Evolutionary conservation across 1,284 basidiomycete species (phyloP).

Genomic region (Moesziomyces sp.): DNA sequence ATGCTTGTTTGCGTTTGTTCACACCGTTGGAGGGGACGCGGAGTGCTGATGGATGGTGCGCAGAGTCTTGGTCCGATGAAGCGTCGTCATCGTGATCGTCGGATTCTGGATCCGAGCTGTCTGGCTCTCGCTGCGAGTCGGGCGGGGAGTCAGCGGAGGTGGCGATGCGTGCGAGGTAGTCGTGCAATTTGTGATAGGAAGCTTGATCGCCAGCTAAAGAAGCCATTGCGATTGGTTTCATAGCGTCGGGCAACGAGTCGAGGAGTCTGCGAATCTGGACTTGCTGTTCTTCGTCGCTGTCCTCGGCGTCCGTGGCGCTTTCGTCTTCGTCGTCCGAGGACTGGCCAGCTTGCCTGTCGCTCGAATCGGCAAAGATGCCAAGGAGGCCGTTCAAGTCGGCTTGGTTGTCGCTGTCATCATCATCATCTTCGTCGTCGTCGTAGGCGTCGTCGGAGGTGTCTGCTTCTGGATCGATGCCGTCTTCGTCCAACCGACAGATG

Average conservation of each 20-base stretch:
- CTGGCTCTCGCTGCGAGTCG: slow-evolving; percentile 5
- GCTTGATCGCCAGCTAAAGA: slow-evolving; percentile 23
- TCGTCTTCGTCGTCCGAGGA: slow-evolving; percentile 12
- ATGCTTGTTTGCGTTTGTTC: slow-evolving; percentile 22
- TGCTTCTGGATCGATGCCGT: slow-evolving; percentile 45
- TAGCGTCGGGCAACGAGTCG: slow-evolving; percentile 8
- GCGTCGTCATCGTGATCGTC: slow-evolving; percentile 8
- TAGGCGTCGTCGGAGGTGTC: slow-evolving; percentile 44
- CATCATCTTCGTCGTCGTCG: slow-evolving; percentile 26
- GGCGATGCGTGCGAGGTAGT: slow-evolving; percentile 21
- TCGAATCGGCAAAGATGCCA: slow-evolving; percentile 11
- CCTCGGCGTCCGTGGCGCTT: slow-evolving; percentile 10
- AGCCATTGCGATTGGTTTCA: slow-evolving; percentile 20
- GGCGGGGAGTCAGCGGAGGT: slow-evolving; percentile 13
- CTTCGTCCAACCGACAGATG: slow-evolving; percentile 43
- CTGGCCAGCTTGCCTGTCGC: slow-evolving; percentile 2
- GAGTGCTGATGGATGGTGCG: background rate
- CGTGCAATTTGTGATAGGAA: slow-evolving; percentile 7
- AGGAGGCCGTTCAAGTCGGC: slow-evolving; percentile 15
- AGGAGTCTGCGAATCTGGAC: slow-evolving; percentile 14
- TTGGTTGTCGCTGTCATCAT: slow-evolving; percentile 17
- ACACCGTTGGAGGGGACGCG: slow-evolving; percentile 8
- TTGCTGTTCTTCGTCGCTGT: slow-evolving; percentile 9
- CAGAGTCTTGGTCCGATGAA: slow-evolving; percentile 4
- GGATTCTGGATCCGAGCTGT: background rate